Evolutionary conservation across 352 stramenopile genomes (phyloP).

Genomic region (Saprolegnia diclina): DNA sequence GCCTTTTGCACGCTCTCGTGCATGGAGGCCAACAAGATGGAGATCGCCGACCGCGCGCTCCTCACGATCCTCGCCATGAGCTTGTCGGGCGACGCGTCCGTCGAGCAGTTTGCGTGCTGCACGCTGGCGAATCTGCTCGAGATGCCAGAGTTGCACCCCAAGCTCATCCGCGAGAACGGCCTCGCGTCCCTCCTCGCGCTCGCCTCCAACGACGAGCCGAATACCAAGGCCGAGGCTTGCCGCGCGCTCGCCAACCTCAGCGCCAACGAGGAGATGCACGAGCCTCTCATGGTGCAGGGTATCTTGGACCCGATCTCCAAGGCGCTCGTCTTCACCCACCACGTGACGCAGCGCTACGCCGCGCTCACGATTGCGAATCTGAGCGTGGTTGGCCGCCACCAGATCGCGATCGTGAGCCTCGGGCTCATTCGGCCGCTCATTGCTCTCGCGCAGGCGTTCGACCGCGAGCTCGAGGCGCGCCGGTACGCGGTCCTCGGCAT

Average conservation of each 20-base stretch:
- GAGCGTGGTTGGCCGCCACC: constrained; percentile 87
- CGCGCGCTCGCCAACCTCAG: constrained; percentile 93
- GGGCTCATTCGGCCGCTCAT: constrained; percentile 91
- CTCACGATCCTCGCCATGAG: constrained; percentile 94
- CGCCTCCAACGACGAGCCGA: constrained; percentile 82
- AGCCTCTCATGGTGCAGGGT: constrained; percentile 88
- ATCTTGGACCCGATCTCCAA: constrained; percentile 87
- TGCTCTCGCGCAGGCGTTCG: constrained; percentile 73
- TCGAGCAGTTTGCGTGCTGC: constrained; percentile 92
- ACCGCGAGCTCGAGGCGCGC: constrained; percentile 90
- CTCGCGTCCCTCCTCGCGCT: constrained; percentile 90
- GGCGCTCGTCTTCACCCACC: constrained; percentile 80
- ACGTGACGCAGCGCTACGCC: constrained; percentile 92
- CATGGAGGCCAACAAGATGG: constrained; percentile 94
- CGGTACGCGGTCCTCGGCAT: constrained; percentile 92
- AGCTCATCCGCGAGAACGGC: constrained; percentile 91
- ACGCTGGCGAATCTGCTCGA: constrained; percentile 95
- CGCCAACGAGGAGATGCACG: constrained; percentile 90
- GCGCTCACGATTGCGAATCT: constrained; percentile 92
- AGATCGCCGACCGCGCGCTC: constrained; percentile 91
- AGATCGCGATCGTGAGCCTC: constrained; percentile 93
- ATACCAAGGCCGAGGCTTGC: constrained; percentile 88
- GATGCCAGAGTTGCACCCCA: constrained; percentile 90
- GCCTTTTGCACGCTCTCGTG: constrained; percentile 92
- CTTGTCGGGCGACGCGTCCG: constrained; percentile 82